phyloP scores from a whole-genome alignment of 192 early-diverging fungal genomes.

The Piromyces finnis region DNA sequence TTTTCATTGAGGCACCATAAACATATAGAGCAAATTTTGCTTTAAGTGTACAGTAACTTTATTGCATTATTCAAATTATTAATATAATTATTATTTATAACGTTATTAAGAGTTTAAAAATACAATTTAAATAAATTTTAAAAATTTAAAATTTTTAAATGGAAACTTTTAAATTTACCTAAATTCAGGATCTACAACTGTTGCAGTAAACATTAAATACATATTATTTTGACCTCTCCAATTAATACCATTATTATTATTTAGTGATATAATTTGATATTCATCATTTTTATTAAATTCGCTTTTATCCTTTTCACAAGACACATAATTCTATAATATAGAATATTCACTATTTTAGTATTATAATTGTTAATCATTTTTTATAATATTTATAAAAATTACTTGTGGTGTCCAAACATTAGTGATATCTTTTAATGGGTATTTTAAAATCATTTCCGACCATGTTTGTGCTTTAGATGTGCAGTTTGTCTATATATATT shows the following conservation, averaged over 20 bases:
- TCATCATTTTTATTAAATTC: neutral
- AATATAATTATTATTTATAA: too few relatives aligned
- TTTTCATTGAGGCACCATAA: neutral
- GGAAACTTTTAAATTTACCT: too few relatives aligned
- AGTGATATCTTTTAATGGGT: neutral
- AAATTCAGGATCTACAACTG: neutral
- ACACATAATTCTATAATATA: neutral
- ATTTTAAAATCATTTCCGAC: neutral
- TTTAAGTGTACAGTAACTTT: neutral
- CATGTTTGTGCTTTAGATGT: neutral
- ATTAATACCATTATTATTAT: neutral
- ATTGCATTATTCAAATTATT: too few relatives aligned
- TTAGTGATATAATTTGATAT: neutral
- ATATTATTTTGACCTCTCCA: neutral
- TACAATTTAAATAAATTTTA: too few relatives aligned
- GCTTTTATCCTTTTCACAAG: neutral
- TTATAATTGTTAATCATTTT: too few relatives aligned
- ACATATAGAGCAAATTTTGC: neutral
- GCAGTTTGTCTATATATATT: neutral
- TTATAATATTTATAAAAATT: neutral
- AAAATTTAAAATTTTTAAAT: too few relatives aligned
- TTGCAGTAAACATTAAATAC: neutral
- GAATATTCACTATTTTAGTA: too few relatives aligned
- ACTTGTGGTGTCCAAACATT: neutral
- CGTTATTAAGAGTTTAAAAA: too few relatives aligned